Evolutionary conservation across 768 basidiomycete species (phyloP).

Genomic region (Sarcodon sp.): DNA sequence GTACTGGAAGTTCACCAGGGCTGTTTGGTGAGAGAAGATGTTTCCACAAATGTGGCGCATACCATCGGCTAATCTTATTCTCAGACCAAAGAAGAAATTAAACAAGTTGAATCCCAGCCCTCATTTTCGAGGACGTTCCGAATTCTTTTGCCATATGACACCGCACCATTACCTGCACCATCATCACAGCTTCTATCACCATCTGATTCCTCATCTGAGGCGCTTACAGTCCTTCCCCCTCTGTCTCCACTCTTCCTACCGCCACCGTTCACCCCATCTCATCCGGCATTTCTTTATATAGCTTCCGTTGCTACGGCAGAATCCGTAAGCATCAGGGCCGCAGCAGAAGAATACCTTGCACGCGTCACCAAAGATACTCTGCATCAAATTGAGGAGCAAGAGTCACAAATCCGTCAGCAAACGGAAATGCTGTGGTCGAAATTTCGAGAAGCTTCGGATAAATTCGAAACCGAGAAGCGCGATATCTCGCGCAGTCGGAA

Average conservation of each 20-base stretch:
- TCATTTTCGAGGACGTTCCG: slow-evolving; percentile 22
- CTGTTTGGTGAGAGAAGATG: slow-evolving; percentile 45
- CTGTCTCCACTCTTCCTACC: slow-evolving; percentile 57
- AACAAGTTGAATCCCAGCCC: slow-evolving; percentile 13
- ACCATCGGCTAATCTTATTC: slow-evolving; percentile 1
- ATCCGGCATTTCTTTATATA: slow-evolving; percentile 58
- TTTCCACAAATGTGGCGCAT: neutral
- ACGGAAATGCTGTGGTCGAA: slow-evolving; percentile 53
- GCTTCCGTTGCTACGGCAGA: slow-evolving; percentile 39
- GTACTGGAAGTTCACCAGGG: slow-evolving; percentile 62
- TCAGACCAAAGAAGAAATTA: slow-evolving; percentile 15
- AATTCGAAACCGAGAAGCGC: slow-evolving; percentile 26
- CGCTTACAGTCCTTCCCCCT: slow-evolving; percentile 29
- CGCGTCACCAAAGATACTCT: slow-evolving; percentile 39
- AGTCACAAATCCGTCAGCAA: slow-evolving; percentile 38
- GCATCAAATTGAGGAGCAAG: slow-evolving; percentile 40
- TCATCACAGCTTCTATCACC: slow-evolving; percentile 2
- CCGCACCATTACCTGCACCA: slow-evolving; percentile 4
- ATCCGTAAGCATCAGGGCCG: slow-evolving; percentile 39
- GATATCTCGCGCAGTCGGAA: slow-evolving; percentile 7
- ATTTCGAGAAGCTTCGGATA: slow-evolving; percentile 35
- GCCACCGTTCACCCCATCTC: slow-evolving; percentile 65
- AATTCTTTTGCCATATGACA: slow-evolving; percentile 13
- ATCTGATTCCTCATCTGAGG: slow-evolving; percentile 7
- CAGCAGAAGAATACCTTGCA: slow-evolving; percentile 46